These are phyloP conservation scores for Alternaria gansuensis DNA, from an alignment of 2,329 filamentous ascomycete genomes.

Conservation along the genomic window DNA sequence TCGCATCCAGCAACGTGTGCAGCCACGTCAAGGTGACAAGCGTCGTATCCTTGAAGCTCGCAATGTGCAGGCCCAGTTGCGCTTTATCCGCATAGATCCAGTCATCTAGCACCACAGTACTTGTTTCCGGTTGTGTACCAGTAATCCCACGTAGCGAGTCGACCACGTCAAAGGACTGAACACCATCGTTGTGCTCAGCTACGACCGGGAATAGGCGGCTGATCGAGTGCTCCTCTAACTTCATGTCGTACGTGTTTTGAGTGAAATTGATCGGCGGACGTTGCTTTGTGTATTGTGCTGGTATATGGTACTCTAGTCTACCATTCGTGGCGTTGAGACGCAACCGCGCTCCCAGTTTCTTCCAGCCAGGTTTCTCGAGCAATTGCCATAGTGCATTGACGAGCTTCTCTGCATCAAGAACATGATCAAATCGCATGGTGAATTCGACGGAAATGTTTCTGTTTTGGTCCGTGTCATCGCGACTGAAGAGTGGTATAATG, in stretches of 20 bases:
- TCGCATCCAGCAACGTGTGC: conserved; percentile 35
- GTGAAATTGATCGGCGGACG: conserved; percentile 57
- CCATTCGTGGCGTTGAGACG: conserved; percentile 48
- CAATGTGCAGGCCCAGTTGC: conserved; percentile 28
- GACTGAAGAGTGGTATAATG: conserved; percentile 30
- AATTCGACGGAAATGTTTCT: conserved; percentile 25
- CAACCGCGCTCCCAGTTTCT: conserved; percentile 58
- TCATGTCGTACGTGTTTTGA: conserved; percentile 49
- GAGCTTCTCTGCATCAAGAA: conserved; percentile 57
- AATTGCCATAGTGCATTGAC: conserved; percentile 50
- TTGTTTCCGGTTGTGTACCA: conserved; percentile 2
- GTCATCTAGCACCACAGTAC: conserved; percentile 23
- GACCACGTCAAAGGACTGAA: conserved; percentile 14
- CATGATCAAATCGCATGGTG: conserved; percentile 58
- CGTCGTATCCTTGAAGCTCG: conserved; percentile 36
- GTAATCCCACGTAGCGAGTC: conserved; percentile 13
- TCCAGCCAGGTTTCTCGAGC: conserved; percentile 58
- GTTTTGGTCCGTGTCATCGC: conserved; percentile 24
- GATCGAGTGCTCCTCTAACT: conserved; percentile 56
- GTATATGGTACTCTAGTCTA: conserved; percentile 56
- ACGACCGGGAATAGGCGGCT: conserved; percentile 52
- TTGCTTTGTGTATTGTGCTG: conserved; percentile 46
- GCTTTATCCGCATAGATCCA: conserved; percentile 35
- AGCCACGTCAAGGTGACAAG: conserved; percentile 36
- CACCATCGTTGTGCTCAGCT: conserved; percentile 10